Conservation (phyloP, 78 protist genomes). For the Blattamonas nauphoetae region DNA sequence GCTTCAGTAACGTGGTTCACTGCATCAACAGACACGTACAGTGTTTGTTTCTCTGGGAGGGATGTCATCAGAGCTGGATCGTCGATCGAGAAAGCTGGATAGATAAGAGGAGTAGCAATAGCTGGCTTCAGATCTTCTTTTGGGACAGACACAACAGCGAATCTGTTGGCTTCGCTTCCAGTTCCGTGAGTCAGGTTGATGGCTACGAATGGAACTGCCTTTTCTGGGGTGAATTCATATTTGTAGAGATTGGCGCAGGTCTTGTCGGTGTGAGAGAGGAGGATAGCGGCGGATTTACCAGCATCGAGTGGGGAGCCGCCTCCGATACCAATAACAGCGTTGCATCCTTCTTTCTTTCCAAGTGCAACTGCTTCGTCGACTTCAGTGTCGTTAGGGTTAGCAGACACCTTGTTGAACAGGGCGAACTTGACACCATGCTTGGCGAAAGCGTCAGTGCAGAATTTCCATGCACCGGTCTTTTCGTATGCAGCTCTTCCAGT, state of each 20-base stretch:
- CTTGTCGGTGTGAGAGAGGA: neutral
- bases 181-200: constrained; percentile 21
- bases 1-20: constrained; percentile 25
- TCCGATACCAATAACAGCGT: neutral
- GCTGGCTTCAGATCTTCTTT: constrained; percentile 7
- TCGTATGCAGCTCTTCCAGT: too few species aligned
- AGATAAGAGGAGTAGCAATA: neutral
- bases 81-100: neutral
- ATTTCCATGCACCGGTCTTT: too few species aligned
- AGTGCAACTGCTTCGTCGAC: neutral
- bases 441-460: constrained; percentile 6
- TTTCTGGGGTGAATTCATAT: neutral
- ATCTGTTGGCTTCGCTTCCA: constrained; percentile 10
- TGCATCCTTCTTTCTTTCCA: too few species aligned
- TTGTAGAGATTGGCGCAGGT: neutral
- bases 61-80: neutral
- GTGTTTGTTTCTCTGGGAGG: neutral
- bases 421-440: too few species aligned
- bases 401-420: neutral
- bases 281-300: constrained; percentile 13
- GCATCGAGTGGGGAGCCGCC: constrained; percentile 23
- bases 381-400: neutral
- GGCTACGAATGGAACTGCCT: neutral
- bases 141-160: constrained; percentile 10
- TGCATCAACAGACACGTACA: constrained; percentile 5